Conservation (phyloP, 202 grass and related monocot genomes). For the Alloteropsis angusta region DNA sequence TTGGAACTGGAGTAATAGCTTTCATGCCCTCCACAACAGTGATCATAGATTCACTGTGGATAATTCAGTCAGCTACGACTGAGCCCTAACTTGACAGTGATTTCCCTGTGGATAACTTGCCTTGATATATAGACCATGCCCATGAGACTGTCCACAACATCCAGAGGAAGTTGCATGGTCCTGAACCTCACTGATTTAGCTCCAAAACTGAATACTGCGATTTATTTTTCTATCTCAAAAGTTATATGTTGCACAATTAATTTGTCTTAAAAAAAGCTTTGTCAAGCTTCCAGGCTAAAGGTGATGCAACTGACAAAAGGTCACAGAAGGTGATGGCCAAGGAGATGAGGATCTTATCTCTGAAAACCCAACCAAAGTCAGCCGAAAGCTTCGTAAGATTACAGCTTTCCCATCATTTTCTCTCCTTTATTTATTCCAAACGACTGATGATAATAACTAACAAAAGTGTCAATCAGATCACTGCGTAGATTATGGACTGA, state of each 20-base stretch:
- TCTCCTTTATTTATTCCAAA: slow-evolving; percentile 13
- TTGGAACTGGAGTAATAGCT: not conserved
- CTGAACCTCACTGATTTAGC: not conserved
- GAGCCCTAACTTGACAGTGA: not conserved
- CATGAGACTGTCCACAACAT: not conserved
- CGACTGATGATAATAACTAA: not conserved
- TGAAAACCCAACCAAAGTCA: not conserved
- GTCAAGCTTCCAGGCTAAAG: not conserved
- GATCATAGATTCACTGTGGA: slow-evolving; percentile 8
- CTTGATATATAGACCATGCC: slow-evolving; percentile 4
- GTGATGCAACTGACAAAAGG: not conserved
- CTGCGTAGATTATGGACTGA: not conserved
- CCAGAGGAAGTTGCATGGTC: not conserved
- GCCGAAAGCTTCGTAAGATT: slow-evolving; percentile 3
- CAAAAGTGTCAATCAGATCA: not conserved
- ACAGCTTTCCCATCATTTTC: slow-evolving; percentile 14
- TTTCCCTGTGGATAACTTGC: no score
- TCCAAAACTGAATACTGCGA: not conserved
- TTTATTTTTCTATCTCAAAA: not conserved
- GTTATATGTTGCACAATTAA: not conserved
- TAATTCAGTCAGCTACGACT: not conserved
- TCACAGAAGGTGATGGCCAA: not conserved
- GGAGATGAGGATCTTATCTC: slow-evolving; percentile 15
- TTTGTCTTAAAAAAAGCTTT: not conserved
- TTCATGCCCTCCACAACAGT: not conserved